Base-by-base conservation (phyloP, 805 yeast genomes). In the Kockiozyma suomiensis region DNA sequence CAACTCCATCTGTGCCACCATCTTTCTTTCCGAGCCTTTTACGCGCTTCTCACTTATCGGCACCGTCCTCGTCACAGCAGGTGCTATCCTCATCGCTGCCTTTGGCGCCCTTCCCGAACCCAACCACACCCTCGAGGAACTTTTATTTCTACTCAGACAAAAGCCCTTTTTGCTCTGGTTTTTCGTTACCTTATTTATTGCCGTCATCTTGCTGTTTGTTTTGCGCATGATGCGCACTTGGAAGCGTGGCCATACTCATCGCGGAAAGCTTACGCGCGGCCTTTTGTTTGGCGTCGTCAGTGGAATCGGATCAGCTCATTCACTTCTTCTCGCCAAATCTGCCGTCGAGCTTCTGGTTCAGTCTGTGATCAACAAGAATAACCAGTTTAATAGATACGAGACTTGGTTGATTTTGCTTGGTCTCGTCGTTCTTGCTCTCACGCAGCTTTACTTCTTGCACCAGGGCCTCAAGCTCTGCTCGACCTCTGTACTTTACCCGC, bases 241-340 rank as follows among this genome's bases (percentile, higher is more conserved):
- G 69, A 41, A 33, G 37, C 61, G 65, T 17, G 64, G 68, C 10
- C 58, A 55, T 40, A 56, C 68, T 10, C 67, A 58, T 35, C 57
- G 59, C n/a, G 67, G 64, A 49, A 65, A 67, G 32, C 75, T 78
- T 54, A 59, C 76, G 10, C 81, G 80, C 65, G 96, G 96, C 0
- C 70, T 83, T 4, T 70, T 82, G 12, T 87, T 79, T 71, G 96
- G 96, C 1, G 69, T 83, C 19, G 76, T 84, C 3, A 83, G 90
- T 49, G 97, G 97, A 1, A 82, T 85, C 0, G 76, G 90, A 49
- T 87, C 96, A 0, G 96, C 96, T 0, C 96, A 89, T 70, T 88
- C 96, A 1, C 79, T 91, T 51, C 78, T 91, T 58, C 79, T 90
- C 73, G 96, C 96, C n/a, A 90, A 90, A 73, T 83, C 91, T 0